Conservation (phyloP, 2,329 filamentous ascomycete species). For the Arthrobotrys sphaeroides region DNA sequence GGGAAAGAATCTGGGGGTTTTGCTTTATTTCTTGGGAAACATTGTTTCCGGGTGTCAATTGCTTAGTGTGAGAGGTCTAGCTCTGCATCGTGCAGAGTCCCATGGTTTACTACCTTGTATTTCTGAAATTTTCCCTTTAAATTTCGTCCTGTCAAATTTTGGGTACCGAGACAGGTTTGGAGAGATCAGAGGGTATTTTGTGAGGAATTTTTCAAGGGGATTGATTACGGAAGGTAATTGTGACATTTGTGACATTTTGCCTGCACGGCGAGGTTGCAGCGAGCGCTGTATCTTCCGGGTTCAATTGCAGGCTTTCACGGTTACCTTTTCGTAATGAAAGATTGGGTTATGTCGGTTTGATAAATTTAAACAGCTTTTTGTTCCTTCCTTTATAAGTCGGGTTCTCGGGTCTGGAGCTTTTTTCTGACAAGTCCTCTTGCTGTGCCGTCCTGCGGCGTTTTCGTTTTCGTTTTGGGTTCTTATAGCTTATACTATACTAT, state of each 20-base stretch:
- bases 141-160: background rate
- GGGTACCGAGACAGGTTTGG: slow-evolving; percentile 3
- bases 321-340: no score
- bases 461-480: no score
- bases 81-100: slow-evolving; percentile 1
- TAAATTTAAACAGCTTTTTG: background rate
- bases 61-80: background rate
- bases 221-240: slow-evolving; percentile 9
- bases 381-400: no score
- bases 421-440: background rate
- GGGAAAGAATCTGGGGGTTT: no score
- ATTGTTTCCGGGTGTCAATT: background rate
- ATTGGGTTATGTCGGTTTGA: no score
- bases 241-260: no score
- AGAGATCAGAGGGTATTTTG: background rate
- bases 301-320: no score
- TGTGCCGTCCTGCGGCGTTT: slow-evolving; percentile 15
- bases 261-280: no score
- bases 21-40: background rate
- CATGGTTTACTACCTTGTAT: background rate
- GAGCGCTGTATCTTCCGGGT: no score
- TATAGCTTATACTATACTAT: no score
- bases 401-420: background rate
- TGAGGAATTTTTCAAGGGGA: slow-evolving; percentile 3
- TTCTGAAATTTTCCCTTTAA: background rate